Evolutionary conservation across 257 asterid genomes (phyloP), one percentile per base, ranked within the genome.

Genomic region (Marsdenia floribunda): DNA sequence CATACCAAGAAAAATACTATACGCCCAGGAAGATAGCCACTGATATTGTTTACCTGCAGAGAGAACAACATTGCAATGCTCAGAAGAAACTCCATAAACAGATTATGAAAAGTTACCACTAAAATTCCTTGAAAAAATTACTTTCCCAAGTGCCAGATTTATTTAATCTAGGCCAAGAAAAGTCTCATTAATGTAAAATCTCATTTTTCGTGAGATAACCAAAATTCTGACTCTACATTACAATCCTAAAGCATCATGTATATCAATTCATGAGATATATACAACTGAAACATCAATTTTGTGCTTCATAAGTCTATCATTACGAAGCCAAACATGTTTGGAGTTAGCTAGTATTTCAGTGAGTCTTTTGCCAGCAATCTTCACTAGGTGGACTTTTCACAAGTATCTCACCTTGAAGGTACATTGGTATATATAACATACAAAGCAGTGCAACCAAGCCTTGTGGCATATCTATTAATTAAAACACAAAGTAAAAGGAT

Each of bases 21-120:
- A 72, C 99, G 86, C 75, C 99, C 99, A 65, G 99, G 99, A 81
- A 95, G 97, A 83, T 95, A 95, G 68, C 98, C 98, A 82, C 99
- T 92, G 71, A 95, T 92, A 87, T 95, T 92, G 85, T 95, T 95
- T 83, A 92, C 98, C 99, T 95, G 92, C 77, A 73, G 15, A 75
- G 73, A 40, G 52, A 60, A 53, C 37, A 58, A 40, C 37, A 19
- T 58, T 24, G 11, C 29, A 14, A 38, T 66, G 52, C 71, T 65
- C 33, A 29, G 33, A 29, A 29, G 33, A 29, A 29, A 29, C 1
- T 29, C 33, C 33, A 29, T 29, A 68, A 68, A 44, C 6, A 44
- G 50, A 16, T 0, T 5, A 42, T 3, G 8, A 46, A 68, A 46
- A 69, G 26, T 4, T 19, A 52, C 16, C 29, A 52, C 9, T 1